Evolutionary conservation across 202 grass and related monocot species (phyloP).

Genomic region (Saccharum hybrid): DNA sequence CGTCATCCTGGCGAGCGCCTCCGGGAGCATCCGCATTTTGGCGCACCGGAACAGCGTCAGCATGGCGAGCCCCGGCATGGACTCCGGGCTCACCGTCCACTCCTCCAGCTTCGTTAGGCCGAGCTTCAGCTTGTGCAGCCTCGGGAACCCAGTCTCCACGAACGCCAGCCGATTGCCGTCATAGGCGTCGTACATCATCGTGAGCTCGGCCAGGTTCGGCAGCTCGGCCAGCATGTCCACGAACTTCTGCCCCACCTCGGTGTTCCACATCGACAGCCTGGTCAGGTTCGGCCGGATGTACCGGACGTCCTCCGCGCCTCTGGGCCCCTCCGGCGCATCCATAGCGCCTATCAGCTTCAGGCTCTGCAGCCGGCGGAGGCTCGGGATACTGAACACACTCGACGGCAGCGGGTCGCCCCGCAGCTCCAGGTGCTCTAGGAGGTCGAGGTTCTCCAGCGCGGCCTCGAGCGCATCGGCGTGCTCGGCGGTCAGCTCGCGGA

Average conservation of each 20-base stretch:
- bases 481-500: constrained; percentile 37
- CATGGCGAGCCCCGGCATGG: constrained; percentile 49
- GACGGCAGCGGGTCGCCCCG: constrained; percentile 46
- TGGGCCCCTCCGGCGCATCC: constrained; percentile 21
- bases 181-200: constrained; percentile 43
- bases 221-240: constrained; percentile 67
- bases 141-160: constrained; percentile 39
- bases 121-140: constrained; percentile 47
- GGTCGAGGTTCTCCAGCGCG: constrained; percentile 56
- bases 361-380: constrained; percentile 59
- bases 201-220: constrained; percentile 53
- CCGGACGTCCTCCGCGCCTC: constrained; percentile 17
- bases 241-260: constrained; percentile 50
- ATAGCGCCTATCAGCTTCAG: constrained; percentile 41
- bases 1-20: constrained; percentile 45
- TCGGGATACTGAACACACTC: constrained; percentile 41
- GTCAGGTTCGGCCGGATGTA: constrained; percentile 63
- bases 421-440: constrained; percentile 52
- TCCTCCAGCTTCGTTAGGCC: constrained; percentile 53
- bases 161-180: constrained; percentile 47
- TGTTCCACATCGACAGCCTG: constrained; percentile 48
- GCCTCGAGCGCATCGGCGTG: constrained; percentile 34
- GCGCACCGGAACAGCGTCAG: constrained; percentile 50
- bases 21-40: constrained; percentile 58
- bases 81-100: constrained; percentile 42